Evolutionary conservation across 2,329 filamentous ascomycete genomes (phyloP).

Genomic region (Lasiodiplodia gonubiensis): DNA sequence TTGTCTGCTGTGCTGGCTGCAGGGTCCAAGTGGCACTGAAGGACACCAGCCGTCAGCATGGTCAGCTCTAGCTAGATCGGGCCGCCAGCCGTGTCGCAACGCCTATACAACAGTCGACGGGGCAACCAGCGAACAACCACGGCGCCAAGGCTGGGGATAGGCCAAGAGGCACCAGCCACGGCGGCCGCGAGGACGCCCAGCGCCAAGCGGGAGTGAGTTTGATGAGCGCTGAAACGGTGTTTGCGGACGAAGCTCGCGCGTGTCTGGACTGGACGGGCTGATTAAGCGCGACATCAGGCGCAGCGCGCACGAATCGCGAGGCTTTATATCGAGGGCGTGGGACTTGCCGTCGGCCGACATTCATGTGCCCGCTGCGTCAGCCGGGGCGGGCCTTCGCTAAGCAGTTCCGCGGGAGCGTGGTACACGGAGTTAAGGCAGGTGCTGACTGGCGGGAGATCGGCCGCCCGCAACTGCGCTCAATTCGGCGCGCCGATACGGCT

Average conservation of each 20-base stretch:
- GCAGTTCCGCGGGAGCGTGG: not conserved
- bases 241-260: slow-evolving; percentile 8
- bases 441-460: slow-evolving; percentile 25
- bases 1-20: slow-evolving; percentile 6
- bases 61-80: slow-evolving; percentile 18
- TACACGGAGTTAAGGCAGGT: slow-evolving; percentile 17
- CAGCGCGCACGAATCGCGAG: slow-evolving; percentile 20
- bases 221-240: slow-evolving; percentile 4
- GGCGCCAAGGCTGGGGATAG: slow-evolving; percentile 4
- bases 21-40: slow-evolving; percentile 15
- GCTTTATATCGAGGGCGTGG: slow-evolving; percentile 19
- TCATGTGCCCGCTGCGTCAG: slow-evolving; percentile 18
- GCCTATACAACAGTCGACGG: not conserved
- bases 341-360: slow-evolving; percentile 23
- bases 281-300: slow-evolving; percentile 23
- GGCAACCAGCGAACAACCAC: not conserved
- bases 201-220: slow-evolving; percentile 7
- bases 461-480: slow-evolving; percentile 17
- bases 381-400: slow-evolving; percentile 21
- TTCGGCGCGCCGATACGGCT: slow-evolving; percentile 18
- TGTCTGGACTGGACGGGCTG: slow-evolving; percentile 11
- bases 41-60: not conserved
- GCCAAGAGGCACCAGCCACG: slow-evolving; percentile 1
- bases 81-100: not conserved
- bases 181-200: slow-evolving; percentile 21